Evolutionary conservation across 306 rosid species (phyloP).

Genomic region (Lathyrus tuberosus): DNA sequence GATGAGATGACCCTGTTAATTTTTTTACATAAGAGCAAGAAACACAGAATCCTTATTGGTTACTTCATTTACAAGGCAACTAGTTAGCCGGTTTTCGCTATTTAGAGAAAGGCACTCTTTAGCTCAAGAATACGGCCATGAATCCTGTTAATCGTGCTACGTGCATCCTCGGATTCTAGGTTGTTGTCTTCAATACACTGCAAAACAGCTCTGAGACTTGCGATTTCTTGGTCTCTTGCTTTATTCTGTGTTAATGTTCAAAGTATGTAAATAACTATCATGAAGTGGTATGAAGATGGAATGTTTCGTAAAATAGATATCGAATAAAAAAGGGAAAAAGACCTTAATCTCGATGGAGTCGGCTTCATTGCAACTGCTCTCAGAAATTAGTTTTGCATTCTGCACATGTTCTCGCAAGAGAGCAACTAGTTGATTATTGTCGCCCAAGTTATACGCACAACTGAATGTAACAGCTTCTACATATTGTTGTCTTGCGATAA

Average conservation of each 20-base stretch:
- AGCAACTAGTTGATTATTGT: slow-evolving; percentile 8
- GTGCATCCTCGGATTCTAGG: slow-evolving; percentile 40
- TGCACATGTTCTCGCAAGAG: background rate
- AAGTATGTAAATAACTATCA: background rate
- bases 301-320: background rate
- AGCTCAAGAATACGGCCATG: slow-evolving; percentile 37
- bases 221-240: slow-evolving; percentile 15
- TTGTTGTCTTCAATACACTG: slow-evolving; percentile 28
- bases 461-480: slow-evolving; percentile 20
- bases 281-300: background rate
- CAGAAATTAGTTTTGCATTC: slow-evolving; percentile 15
- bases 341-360: slow-evolving; percentile 42
- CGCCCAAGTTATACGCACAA: slow-evolving; percentile 1
- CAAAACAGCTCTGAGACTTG: background rate
- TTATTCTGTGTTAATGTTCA: background rate
- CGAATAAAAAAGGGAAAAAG: background rate
- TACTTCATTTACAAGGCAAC: slow-evolving; percentile 26
- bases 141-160: slow-evolving; percentile 37
- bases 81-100: background rate
- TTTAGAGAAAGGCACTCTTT: background rate
- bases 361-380: slow-evolving; percentile 14
- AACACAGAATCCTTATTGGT: background rate
- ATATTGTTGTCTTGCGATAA: background rate
- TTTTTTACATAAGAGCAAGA: background rate
- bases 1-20: background rate